Evolutionary conservation across 495 filamentous ascomycete genomes (phyloP).

Genomic region (Podospora sp.): DNA sequence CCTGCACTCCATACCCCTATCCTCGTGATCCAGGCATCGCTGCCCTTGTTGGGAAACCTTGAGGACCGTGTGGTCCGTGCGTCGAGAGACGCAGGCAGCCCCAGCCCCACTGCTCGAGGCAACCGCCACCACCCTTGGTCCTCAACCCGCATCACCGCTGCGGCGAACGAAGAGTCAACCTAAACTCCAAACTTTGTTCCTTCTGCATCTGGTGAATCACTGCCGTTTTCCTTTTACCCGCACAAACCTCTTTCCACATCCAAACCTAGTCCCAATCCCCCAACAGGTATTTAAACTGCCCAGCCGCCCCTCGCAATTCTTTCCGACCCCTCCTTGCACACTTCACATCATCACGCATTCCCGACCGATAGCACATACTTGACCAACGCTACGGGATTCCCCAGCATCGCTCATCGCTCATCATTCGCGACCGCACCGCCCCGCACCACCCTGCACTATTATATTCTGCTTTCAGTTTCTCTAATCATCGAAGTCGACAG

Average conservation of each 20-base stretch:
- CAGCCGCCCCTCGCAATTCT: neutral
- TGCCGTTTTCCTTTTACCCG: neutral
- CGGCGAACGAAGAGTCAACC: conserved; percentile 3
- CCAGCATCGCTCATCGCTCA: neutral
- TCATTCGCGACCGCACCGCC: too few relatives aligned
- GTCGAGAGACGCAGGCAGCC: neutral
- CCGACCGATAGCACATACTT: neutral
- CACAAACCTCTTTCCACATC: neutral
- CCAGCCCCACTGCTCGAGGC: conserved; percentile 5
- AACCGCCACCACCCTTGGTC: neutral
- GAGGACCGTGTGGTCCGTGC: conserved; percentile 11
- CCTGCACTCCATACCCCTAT: neutral
- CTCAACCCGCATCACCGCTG: neutral
- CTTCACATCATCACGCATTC: neutral
- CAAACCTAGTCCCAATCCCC: neutral
- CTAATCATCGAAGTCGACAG: neutral
- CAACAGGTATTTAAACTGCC: conserved; percentile 1
- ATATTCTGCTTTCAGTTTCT: neutral
- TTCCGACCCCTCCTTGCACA: neutral
- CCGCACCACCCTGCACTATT: neutral
- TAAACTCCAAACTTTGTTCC: neutral
- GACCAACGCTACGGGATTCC: neutral
- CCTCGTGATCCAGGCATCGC: neutral
- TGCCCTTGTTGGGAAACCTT: neutral
- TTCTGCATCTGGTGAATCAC: neutral